Conservation (phyloP, 2,329 filamentous ascomycete genomes). For the Penicillium decumbens region DNA sequence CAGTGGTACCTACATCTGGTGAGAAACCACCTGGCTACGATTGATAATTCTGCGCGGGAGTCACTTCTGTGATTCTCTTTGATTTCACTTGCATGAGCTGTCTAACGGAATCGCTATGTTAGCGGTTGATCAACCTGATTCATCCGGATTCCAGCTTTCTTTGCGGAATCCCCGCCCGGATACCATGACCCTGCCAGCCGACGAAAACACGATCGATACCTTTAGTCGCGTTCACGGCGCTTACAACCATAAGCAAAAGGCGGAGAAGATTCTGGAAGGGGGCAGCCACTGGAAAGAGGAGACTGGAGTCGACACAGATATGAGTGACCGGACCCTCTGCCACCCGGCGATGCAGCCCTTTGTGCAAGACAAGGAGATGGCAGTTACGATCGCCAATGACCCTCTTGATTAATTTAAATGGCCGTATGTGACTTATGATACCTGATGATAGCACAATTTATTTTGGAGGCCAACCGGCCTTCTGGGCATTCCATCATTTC, state of each 20-base stretch:
- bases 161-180: constrained; percentile 19
- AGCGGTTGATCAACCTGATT: constrained; percentile 1
- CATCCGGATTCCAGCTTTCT: neutral
- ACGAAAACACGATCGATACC: constrained; percentile 34
- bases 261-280: constrained; percentile 42
- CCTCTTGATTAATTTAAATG: constrained; percentile 17
- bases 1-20: constrained; percentile 53
- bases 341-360: constrained; percentile 49
- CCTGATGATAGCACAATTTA: neutral
- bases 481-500: neutral
- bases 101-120: constrained; percentile 14
- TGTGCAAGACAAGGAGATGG: constrained; percentile 50
- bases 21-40: constrained; percentile 37
- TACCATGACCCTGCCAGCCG: constrained; percentile 36
- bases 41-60: constrained; percentile 18
- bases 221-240: constrained; percentile 44
- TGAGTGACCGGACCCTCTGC: constrained; percentile 50
- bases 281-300: constrained; percentile 49
- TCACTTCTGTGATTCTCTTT: constrained; percentile 2
- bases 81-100: neutral
- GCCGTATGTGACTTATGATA: neutral
- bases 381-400: constrained; percentile 27
- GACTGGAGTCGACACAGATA: constrained; percentile 52
- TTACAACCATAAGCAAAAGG: constrained; percentile 44
- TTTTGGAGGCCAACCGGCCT: neutral